These are phyloP conservation scores for Saccharomyces hybrid DNA, from an alignment of 1,139 yeast species.

Conservation along the genomic window DNA sequence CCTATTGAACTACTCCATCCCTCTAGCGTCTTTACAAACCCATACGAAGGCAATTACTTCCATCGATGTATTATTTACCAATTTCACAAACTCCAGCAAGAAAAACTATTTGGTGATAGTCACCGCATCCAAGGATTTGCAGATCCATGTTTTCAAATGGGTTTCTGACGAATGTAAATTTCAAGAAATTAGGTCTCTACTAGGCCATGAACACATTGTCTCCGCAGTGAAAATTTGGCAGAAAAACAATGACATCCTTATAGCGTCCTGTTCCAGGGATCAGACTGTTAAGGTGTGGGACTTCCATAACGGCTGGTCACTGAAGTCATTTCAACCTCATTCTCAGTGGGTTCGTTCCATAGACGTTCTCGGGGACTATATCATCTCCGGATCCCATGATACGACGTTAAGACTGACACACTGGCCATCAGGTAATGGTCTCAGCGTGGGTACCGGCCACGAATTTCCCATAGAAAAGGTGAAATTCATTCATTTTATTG, in stretches of 20 bases:
- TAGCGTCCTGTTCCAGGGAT: constrained; percentile 77
- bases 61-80: constrained; percentile 38
- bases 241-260: constrained; percentile 12
- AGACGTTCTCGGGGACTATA: constrained; percentile 47
- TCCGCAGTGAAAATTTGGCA: constrained; percentile 49
- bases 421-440: constrained; percentile 59
- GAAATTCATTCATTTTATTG: constrained; percentile 50
- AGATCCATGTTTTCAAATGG: constrained; percentile 43
- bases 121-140: constrained; percentile 43
- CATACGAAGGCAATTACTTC: constrained; percentile 68
- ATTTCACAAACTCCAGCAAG: constrained; percentile 24
- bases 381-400: constrained; percentile 77
- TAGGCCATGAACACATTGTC: constrained; percentile 90
- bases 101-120: constrained; percentile 6
- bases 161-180: constrained; percentile 37
- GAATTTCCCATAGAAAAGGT: constrained; percentile 76
- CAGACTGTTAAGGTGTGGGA: constrained; percentile 73
- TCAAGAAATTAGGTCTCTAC: constrained; percentile 53
- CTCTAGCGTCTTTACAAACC: constrained; percentile 61
- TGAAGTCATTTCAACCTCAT: constrained; percentile 65
- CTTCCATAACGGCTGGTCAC: constrained; percentile 59
- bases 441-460: constrained; percentile 67
- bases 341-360: constrained; percentile 82
- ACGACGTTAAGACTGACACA: constrained; percentile 63
- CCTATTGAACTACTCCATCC: constrained; percentile 53